Base-by-base conservation (phyloP, 202 grass and related monocot genomes). In the Digitaria exilis region DNA sequence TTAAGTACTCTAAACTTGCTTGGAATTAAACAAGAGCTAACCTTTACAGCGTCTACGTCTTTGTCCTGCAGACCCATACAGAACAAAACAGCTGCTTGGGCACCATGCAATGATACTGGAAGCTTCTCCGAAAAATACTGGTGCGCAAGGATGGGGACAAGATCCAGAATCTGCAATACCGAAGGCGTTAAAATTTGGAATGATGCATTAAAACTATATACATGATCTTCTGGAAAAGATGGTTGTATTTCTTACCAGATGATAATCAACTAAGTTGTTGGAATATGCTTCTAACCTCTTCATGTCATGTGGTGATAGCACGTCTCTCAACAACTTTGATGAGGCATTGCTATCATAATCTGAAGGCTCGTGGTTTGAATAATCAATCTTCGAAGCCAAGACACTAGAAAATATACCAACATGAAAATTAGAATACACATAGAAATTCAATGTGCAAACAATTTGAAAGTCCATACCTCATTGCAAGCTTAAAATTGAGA, bases 1-100 rank as follows among this genome's bases (percentile, higher is more conserved):
- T 16, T n/a, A 56, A 31, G 57, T 69, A 45, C 17, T 61, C 12
- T 74, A 49, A 4, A 15, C 41, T 81, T 31, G 24, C 1, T 45
- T 87, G 69, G 2, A 71, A 69, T 52, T 37, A 82, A 82, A 76
- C 37, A 43, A 56, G 21, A 81, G 25, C 85, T 78, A 35, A 96
- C 96, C 93, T 93, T 96, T 62, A 90, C 69, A 82, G 78, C 62
- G 69, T 87, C 72, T 74, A 98, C 44, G 28, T 98, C 96, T 54
- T 94, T 92, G 85, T 94, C 92, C 86, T 98, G 93, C 48, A 98
- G 86, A 79, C 93, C 96, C 91, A 94, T 94, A 82, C 91, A 98
- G 79, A 98, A 88, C 69, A 98, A 80, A 67, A 98, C 90, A 50
- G 91, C 78, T 65, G 87, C 89, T 92, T 98, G 96, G 18, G 87